phyloP scores from a whole-genome alignment of 805 yeast species.

The Candida nitratophila region DNA sequence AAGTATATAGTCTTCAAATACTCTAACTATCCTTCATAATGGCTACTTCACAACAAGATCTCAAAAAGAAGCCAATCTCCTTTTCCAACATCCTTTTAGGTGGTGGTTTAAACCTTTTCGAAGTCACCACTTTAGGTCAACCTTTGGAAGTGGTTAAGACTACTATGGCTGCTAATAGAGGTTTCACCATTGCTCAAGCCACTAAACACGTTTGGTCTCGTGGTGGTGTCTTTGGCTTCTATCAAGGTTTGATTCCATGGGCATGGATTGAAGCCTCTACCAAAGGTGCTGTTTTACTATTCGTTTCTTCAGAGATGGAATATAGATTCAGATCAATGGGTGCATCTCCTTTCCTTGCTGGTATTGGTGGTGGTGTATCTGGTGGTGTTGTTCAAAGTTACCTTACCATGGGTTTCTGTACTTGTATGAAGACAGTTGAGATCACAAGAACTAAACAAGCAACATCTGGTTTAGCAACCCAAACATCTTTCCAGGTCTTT shows the following conservation, averaged over 20 bases:
- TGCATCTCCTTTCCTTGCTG: conserved; percentile 66
- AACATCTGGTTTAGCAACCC: conserved; percentile 57
- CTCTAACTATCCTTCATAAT: no score
- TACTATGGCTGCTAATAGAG: conserved; percentile 96
- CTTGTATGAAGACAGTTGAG: conserved; percentile 98
- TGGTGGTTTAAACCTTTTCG: conserved; percentile 87
- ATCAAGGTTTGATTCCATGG: conserved; percentile 98
- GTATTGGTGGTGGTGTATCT: conserved; percentile 91
- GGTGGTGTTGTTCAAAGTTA: conserved; percentile 98
- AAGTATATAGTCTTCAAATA: no score
- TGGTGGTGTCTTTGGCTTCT: conserved; percentile 89
- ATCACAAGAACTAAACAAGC: conserved; percentile 84
- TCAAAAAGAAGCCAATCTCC: conserved; percentile 79
- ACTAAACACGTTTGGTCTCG: conserved; percentile 79
- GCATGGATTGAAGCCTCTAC: conserved; percentile 99
- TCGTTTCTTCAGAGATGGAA: conserved; percentile 90
- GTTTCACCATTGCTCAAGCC: conserved; percentile 59
- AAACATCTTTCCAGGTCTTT: conserved; percentile 80
- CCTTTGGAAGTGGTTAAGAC: conserved; percentile 95
- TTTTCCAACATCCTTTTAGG: conserved; percentile 89
- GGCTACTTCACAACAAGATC: conserved; percentile 6
- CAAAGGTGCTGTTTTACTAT: conserved; percentile 91
- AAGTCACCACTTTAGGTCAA: conserved; percentile 92
- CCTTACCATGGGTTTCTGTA: conserved; percentile 95
- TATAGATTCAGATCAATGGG: conserved; percentile 63